Conservation (phyloP, 345 rosid species). For the Populus euphratica region DNA sequence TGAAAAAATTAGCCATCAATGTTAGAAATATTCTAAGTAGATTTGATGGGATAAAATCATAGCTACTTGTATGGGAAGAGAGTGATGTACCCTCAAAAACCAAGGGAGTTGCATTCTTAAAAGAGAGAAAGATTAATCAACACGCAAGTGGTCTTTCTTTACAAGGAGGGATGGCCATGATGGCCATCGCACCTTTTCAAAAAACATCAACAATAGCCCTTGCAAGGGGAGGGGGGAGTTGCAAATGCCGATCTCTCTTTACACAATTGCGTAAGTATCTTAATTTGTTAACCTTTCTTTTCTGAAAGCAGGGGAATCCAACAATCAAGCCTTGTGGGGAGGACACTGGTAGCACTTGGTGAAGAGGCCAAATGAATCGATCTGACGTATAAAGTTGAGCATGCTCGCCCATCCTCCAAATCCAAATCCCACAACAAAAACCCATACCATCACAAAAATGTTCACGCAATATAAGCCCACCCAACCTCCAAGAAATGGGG, state of each 20-base stretch:
- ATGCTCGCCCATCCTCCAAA: slow-evolving; percentile 99
- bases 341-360: slow-evolving; percentile 95
- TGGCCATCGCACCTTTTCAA: slow-evolving; percentile 53
- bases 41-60: too few relatives aligned
- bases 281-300: slow-evolving; percentile 14
- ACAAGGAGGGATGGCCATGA: slow-evolving; percentile 44
- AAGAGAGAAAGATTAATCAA: slow-evolving; percentile 30
- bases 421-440: slow-evolving; percentile 83
- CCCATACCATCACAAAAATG: slow-evolving; percentile 85
- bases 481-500: slow-evolving; percentile 77
- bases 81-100: slow-evolving; percentile 17
- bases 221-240: slow-evolving; percentile 20
- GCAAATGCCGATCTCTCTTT: slow-evolving; percentile 45
- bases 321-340: slow-evolving; percentile 57
- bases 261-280: slow-evolving; percentile 37
- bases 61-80: neutral
- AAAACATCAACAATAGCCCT: slow-evolving; percentile 37
- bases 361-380: slow-evolving; percentile 78
- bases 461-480: slow-evolving; percentile 64
- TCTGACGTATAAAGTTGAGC: slow-evolving; percentile 86
- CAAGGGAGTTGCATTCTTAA: slow-evolving; percentile 19
- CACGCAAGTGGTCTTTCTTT: slow-evolving; percentile 30
- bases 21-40: too few relatives aligned
- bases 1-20: too few relatives aligned
- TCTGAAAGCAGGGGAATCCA: neutral